A percentile compares a stretch with the other conserved stretches of the same genome.
Evolutionary conservation across 73 alveolate genomes (phyloP).

Genomic region (Uronychia setigera): DNA sequence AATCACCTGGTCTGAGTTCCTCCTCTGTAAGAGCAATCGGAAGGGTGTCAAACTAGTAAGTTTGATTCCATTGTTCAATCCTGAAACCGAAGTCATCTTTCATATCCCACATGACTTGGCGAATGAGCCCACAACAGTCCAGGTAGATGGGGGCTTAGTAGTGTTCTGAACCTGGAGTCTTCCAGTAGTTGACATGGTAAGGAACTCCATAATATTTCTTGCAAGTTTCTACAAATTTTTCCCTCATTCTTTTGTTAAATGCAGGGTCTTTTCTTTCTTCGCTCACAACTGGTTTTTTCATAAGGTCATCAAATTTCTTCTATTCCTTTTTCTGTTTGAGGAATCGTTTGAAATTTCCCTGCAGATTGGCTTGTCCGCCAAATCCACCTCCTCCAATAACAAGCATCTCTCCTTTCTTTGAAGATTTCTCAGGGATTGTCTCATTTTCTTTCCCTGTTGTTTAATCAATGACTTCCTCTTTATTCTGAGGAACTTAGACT

Average conservation of each 20-base stretch:
- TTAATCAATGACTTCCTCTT: too few species aligned
- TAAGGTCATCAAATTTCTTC: neutral
- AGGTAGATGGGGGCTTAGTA: constrained; percentile 78
- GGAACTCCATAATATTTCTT: constrained; percentile 89
- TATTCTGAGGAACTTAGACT: too few species aligned
- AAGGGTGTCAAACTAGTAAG: constrained; percentile 86
- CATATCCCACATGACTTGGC: constrained; percentile 81
- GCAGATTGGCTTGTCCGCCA: too few species aligned
- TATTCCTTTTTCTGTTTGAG: too few species aligned
- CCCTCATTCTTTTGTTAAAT: constrained; percentile 69
- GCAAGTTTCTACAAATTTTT: constrained; percentile 85
- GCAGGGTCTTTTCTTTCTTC: constrained; percentile 65
- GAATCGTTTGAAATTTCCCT: too few species aligned
- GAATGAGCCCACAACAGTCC: constrained; percentile 88
- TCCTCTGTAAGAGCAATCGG: constrained; percentile 84
- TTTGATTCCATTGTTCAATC: constrained; percentile 88
- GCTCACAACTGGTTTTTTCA: neutral
- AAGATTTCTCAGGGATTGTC: too few species aligned
- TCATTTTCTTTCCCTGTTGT: too few species aligned
- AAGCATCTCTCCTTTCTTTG: too few species aligned
- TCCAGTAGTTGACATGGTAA: constrained; percentile 77
- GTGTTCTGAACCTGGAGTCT: constrained; percentile 64
- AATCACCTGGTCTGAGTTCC: constrained; percentile 86
- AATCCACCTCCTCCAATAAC: too few species aligned
- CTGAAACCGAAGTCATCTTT: constrained; percentile 87